Evolutionary conservation across 106 monocot genomes (phyloP).

Genomic region (Hemerocallis citrina): DNA sequence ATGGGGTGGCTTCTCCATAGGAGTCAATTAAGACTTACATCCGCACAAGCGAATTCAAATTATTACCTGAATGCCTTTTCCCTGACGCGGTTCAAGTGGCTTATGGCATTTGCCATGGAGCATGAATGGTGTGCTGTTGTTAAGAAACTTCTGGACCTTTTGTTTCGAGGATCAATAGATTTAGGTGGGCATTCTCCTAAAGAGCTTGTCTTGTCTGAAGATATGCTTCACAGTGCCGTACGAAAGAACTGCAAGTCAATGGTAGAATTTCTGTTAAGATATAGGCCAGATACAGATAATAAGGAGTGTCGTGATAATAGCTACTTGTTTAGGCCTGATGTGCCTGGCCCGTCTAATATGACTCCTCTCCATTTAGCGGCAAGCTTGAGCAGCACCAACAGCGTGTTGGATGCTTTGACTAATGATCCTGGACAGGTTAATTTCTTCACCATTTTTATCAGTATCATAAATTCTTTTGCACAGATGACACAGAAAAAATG

Average conservation of each 20-base stretch:
- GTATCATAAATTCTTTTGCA: not conserved
- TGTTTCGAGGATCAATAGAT: slow-evolving; percentile 41
- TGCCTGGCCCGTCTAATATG: slow-evolving; percentile 28
- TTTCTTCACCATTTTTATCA: not conserved
- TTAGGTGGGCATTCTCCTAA: slow-evolving; percentile 18
- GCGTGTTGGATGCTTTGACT: slow-evolving; percentile 66
- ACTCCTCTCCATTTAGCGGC: slow-evolving; percentile 87
- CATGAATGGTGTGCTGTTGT: slow-evolving; percentile 67
- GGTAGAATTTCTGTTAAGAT: slow-evolving; percentile 54
- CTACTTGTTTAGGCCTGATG: slow-evolving; percentile 61
- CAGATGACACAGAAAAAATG: too few relatives aligned
- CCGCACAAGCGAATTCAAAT: slow-evolving; percentile 2
- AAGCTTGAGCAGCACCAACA: slow-evolving; percentile 22
- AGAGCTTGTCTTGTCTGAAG: slow-evolving; percentile 31
- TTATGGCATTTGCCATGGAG: slow-evolving; percentile 57
- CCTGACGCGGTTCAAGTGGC: slow-evolving; percentile 38
- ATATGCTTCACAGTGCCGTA: slow-evolving; percentile 60
- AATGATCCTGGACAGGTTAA: slow-evolving; percentile 72
- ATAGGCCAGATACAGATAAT: slow-evolving; percentile 13
- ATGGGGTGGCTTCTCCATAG: slow-evolving; percentile 78
- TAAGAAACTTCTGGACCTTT: slow-evolving; percentile 61
- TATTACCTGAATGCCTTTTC: slow-evolving; percentile 18
- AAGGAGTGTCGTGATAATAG: slow-evolving; percentile 4
- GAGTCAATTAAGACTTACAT: slow-evolving; percentile 20
- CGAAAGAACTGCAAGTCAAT: slow-evolving; percentile 44